Evolutionary conservation across 2,329 filamentous ascomycete species (phyloP).

Genomic region (Graphilbum fragrans): DNA sequence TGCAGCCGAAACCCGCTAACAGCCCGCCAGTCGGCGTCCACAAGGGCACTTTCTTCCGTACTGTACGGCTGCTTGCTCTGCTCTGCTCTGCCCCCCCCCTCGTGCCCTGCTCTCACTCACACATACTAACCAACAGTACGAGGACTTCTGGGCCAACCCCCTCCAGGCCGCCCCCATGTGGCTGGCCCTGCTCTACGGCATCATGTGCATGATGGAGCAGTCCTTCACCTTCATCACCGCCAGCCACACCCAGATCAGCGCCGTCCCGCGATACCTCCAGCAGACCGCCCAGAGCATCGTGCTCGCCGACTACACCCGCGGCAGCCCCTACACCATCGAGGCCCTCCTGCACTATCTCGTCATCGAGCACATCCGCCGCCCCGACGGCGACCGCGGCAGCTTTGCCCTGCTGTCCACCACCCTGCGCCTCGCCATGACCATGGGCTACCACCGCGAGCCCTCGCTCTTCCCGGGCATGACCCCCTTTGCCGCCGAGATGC

Average conservation of each 20-base stretch:
- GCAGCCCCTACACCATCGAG: constrained; percentile 23
- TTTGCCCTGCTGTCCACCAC: constrained; percentile 26
- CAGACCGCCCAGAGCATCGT: constrained; percentile 13
- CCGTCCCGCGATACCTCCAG: neutral
- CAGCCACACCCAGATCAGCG: neutral
- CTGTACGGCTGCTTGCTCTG: too few species aligned
- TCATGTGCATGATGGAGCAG: constrained; percentile 19
- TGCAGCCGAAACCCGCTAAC: too few species aligned
- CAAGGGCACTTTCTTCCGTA: too few species aligned
- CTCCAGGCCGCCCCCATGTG: constrained; percentile 20
- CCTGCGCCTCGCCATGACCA: constrained; percentile 23
- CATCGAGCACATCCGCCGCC: constrained; percentile 19
- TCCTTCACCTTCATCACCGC: neutral
- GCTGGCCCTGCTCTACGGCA: constrained; percentile 23
- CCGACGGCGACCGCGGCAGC: constrained; percentile 18
- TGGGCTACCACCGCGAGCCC: constrained; percentile 30
- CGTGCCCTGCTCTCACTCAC: neutral
- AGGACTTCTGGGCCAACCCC: constrained; percentile 22
- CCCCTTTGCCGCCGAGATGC: constrained; percentile 26
- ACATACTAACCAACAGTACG: constrained; percentile 14
- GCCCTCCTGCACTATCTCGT: constrained; percentile 12
- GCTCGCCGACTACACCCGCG: constrained; percentile 19
- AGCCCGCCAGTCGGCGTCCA: too few species aligned
- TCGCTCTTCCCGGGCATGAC: constrained; percentile 14
- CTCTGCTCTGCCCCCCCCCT: neutral